phyloP scores from a whole-genome alignment of 2,329 filamentous ascomycete genomes.

The Akanthomyces dipterigenus region DNA sequence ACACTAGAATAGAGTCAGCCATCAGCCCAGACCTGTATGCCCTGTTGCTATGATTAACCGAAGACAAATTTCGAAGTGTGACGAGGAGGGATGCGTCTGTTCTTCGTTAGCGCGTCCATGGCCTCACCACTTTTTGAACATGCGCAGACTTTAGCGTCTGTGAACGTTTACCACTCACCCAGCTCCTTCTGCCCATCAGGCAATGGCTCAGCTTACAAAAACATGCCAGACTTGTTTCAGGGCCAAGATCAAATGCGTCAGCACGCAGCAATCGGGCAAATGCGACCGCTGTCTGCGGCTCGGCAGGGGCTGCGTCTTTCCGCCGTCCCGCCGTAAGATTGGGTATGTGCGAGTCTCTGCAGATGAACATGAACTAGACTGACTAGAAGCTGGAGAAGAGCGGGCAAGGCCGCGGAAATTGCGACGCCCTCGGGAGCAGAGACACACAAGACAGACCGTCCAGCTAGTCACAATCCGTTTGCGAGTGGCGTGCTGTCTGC shows the following conservation, averaged over 20 bases:
- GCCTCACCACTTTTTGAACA: no score
- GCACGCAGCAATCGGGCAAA: conserved; percentile 25
- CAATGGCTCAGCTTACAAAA: conserved; percentile 13
- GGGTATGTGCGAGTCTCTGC: neutral
- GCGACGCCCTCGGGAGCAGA: no score
- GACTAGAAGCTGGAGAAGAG: neutral
- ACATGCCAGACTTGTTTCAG: conserved; percentile 30
- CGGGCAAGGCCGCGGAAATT: neutral
- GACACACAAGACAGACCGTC: no score
- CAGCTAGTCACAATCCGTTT: conserved; percentile 16
- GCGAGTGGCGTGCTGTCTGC: conserved; percentile 16
- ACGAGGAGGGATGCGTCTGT: no score
- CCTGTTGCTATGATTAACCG: no score
- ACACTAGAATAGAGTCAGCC: no score
- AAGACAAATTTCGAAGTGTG: no score
- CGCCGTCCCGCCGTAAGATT: conserved; percentile 22
- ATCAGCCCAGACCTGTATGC: no score
- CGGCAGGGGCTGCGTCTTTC: conserved; percentile 26
- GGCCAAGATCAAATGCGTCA: conserved; percentile 29
- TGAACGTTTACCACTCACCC: no score
- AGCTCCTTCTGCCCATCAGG: no score
- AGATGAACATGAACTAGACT: neutral
- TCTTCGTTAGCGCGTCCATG: no score
- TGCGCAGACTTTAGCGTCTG: no score
- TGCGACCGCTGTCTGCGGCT: conserved; percentile 28